These are phyloP conservation scores for Ascosphaera aggregata DNA, from an alignment of 2,329 filamentous ascomycete species.

Conservation along the genomic window DNA sequence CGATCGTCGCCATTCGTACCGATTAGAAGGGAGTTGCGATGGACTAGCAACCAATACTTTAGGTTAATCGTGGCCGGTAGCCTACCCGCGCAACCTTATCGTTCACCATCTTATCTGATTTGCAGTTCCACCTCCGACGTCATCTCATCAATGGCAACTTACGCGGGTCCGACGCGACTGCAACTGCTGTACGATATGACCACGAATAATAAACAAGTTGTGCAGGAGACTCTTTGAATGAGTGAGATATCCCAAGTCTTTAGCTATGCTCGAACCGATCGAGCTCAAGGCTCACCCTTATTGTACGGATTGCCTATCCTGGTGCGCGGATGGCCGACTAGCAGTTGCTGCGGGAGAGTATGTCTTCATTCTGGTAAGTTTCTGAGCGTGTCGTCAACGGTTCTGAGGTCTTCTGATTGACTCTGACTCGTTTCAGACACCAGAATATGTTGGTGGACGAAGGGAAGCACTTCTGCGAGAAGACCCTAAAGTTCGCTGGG, in stretches of 20 bases:
- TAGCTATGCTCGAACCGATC: slow-evolving; percentile 13
- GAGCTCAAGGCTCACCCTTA: slow-evolving; percentile 26
- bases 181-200: too few species aligned
- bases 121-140: too few species aligned
- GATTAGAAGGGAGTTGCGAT: not conserved
- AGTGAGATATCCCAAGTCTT: too few species aligned
- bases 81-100: not conserved
- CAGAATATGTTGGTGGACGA: slow-evolving; percentile 6
- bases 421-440: slow-evolving; percentile 10
- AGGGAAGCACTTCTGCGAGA: slow-evolving; percentile 1
- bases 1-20: not conserved
- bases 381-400: not conserved
- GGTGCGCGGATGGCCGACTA: slow-evolving; percentile 34
- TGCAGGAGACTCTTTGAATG: too few species aligned
- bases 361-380: slow-evolving; percentile 27
- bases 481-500: slow-evolving; percentile 13
- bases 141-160: too few species aligned
- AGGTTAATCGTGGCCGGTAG: too few species aligned
- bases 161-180: too few species aligned
- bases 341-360: slow-evolving; percentile 32
- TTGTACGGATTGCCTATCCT: slow-evolving; percentile 28
- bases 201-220: too few species aligned
- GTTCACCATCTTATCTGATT: not conserved
- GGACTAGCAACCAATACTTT: not conserved
- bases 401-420: not conserved